Percentiles rank a stretch among this genome's conserved stretches.
Conservation (phyloP, 345 rosid species). For the Hibiscus tridactylites region DNA sequence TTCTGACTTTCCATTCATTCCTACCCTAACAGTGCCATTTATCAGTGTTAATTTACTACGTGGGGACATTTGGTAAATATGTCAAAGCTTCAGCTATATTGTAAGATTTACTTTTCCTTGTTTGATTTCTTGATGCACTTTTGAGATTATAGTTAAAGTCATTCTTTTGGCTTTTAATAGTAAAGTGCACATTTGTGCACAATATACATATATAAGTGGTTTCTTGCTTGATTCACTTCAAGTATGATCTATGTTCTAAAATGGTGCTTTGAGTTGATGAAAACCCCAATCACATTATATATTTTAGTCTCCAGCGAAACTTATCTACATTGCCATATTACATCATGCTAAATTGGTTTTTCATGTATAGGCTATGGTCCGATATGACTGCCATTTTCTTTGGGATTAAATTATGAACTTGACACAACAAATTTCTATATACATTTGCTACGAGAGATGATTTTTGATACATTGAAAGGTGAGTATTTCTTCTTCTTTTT, state of each 20-base stretch:
- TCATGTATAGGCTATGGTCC: conserved; percentile 11
- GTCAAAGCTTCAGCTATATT: conserved; percentile 5
- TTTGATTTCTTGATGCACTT: background rate
- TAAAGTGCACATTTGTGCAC: background rate
- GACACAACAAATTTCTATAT: background rate
- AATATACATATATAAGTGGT: background rate
- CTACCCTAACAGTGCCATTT: background rate
- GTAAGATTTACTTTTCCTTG: conserved; percentile 12
- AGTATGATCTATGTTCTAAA: background rate
- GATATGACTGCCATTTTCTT: background rate
- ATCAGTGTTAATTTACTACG: background rate
- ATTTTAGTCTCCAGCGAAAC: background rate
- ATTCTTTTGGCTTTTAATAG: background rate
- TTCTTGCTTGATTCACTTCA: conserved; percentile 1
- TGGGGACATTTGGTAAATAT: conserved; percentile 2
- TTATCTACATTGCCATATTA: background rate
- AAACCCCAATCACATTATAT: background rate
- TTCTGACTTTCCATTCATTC: background rate
- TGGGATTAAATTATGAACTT: background rate
- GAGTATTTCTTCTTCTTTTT: background rate
- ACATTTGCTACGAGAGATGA: background rate
- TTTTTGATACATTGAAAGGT: conserved; percentile 9
- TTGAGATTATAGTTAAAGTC: background rate
- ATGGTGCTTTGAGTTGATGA: background rate
- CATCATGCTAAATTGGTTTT: background rate